A percentile compares a stretch with the other conserved stretches of the same genome.
These are phyloP conservation scores for Alternaria sp. DNA, from an alignment of 2,329 filamentous ascomycete species.

Conservation along the genomic window DNA sequence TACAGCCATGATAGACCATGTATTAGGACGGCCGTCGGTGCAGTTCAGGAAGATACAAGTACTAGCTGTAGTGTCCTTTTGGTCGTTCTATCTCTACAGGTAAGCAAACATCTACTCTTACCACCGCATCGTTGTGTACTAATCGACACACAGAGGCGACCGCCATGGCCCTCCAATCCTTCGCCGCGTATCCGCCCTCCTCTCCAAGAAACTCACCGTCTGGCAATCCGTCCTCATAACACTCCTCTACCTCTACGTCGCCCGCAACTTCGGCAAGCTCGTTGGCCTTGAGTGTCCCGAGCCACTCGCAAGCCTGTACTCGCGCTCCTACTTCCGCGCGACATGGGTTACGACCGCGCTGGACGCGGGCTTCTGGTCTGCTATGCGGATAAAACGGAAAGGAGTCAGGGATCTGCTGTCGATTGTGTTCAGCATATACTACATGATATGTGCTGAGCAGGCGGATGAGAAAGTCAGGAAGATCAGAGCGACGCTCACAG, in stretches of 20 bases:
- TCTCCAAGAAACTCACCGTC: constrained; percentile 75
- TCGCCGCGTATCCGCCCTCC: constrained; percentile 71
- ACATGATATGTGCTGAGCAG: constrained; percentile 88
- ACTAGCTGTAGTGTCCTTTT: constrained; percentile 87
- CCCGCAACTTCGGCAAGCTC: constrained; percentile 91
- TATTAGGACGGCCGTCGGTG: constrained; percentile 86
- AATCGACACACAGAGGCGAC: constrained; percentile 66
- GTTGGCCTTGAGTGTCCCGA: constrained; percentile 91
- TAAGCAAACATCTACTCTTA: constrained; percentile 46
- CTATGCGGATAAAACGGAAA: constrained; percentile 85
- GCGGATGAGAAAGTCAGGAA: constrained; percentile 97
- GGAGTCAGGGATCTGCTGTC: constrained; percentile 84
- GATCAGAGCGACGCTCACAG: constrained; percentile 82
- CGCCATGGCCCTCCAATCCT: constrained; percentile 85
- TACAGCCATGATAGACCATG: constrained; percentile 69
- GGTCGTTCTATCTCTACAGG: constrained; percentile 83
- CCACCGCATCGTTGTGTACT: constrained; percentile 10
- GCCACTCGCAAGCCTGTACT: constrained; percentile 92
- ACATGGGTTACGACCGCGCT: constrained; percentile 96
- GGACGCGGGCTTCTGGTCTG: constrained; percentile 97
- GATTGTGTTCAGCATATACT: constrained; percentile 85
- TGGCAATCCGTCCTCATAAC: constrained; percentile 91
- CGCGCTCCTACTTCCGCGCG: constrained; percentile 88
- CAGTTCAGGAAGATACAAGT: constrained; percentile 94
- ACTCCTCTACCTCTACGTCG: constrained; percentile 87